Evolutionary conservation across 495 filamentous ascomycete genomes (phyloP).

Genomic region (Aspergillus haitiensis): DNA sequence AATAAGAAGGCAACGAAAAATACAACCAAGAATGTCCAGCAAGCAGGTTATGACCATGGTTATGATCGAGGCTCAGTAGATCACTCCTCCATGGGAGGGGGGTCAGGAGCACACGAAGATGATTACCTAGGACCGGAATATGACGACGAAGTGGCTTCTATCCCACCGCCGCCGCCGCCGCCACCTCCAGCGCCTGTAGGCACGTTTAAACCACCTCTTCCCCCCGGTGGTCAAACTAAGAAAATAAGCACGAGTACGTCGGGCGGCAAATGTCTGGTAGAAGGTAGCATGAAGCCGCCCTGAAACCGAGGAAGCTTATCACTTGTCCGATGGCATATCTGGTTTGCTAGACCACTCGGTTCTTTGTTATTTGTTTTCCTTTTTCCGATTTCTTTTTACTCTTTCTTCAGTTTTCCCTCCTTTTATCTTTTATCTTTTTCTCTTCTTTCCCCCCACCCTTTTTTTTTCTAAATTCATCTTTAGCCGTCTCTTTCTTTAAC

Average conservation of each 20-base stretch:
- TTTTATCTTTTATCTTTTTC: conserved; percentile 16
- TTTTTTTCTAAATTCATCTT: conserved; percentile 18
- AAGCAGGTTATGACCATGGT: conserved; percentile 43
- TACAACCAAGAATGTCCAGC: conserved; percentile 53
- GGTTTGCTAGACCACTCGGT: too few relatives aligned
- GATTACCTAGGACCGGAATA: conserved; percentile 56
- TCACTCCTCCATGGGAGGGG: conserved; percentile 39
- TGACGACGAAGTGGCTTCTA: conserved; percentile 50
- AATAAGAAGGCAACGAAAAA: conserved; percentile 70
- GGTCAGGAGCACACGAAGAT: conserved; percentile 51
- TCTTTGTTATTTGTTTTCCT: too few relatives aligned
- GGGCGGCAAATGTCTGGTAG: conserved; percentile 26
- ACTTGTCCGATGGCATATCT: too few relatives aligned
- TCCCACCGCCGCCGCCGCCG: conserved; percentile 23
- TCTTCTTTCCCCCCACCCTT: conserved; percentile 15
- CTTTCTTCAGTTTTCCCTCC: conserved; percentile 8
- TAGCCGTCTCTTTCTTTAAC: conserved; percentile 12
- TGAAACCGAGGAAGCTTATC: conserved; percentile 24
- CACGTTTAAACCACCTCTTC: conserved; percentile 37
- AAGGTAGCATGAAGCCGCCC: conserved; percentile 40
- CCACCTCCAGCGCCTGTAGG: conserved; percentile 32
- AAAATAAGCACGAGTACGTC: conserved; percentile 20
- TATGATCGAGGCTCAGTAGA: conserved; percentile 50
- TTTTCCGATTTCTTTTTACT: background rate
- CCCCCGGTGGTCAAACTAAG: conserved; percentile 32